Evolutionary conservation across 192 early-diverging fungal species (phyloP), one percentile per base, ranked within the genome.

Genomic region (Rhizophagus prolifer): DNA sequence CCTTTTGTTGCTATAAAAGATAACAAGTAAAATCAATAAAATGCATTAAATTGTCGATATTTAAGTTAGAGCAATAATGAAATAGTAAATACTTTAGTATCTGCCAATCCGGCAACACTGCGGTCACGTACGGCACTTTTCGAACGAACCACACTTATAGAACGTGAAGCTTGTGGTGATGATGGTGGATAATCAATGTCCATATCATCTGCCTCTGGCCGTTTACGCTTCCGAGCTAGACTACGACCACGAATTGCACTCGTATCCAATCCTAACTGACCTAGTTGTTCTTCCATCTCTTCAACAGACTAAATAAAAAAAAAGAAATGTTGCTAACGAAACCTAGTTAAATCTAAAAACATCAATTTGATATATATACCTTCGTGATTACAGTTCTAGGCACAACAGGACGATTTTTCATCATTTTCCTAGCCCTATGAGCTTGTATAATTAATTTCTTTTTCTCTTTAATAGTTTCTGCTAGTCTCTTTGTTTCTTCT

Each of bases 391-490:
- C 89, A 60, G 88, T 92, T 79, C 86, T 87, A 38, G 93, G 92
- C 47, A 96, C 79, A 41, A 78, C 79, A 13, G 94, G 86, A 23
- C 94, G 70, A 76, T 85, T 88, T 85, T 95, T 95, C 81, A 91
- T 93, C 75, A 91, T 91, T 84, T 94, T 94, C 58, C 81, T 83
- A 68, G 92, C 81, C 76, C 93, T 89, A 68, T 91, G 86, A n/a
- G 89, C 90, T 72, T 91, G 86, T 23, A 91, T 84, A 54, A 97
- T 92, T 50, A 96, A 73, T 59, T 92, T 88, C 88, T 94, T 97
- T 85, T 94, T 95, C 77, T 92, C 90, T 78, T 91, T 91, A 77
- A 98, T 94, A 58, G 86, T 91, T 44, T 88, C 84, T 2, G 95
- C 96, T 25, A 93, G 92, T 7, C 85, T 85, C 75, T 88, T 87